phyloP scores from a whole-genome alignment of 345 rosid species.

The Anacardium occidentale region DNA sequence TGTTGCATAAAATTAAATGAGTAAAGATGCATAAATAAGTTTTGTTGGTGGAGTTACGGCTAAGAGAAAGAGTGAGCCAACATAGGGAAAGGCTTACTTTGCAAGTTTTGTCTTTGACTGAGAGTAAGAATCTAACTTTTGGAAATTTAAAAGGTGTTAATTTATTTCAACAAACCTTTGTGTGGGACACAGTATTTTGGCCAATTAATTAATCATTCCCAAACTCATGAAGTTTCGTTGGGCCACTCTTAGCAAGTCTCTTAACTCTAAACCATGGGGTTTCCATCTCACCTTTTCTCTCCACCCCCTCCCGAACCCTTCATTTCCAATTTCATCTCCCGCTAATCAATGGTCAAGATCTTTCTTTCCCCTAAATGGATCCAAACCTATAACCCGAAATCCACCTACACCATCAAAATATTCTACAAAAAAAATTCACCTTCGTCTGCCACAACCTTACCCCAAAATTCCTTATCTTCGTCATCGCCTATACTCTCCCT shows the following conservation, averaged over 20 bases:
- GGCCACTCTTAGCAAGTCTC: neutral
- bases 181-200: too few species aligned
- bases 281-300: slow-evolving; percentile 1
- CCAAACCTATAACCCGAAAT: slow-evolving; percentile 12
- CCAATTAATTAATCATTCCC: too few species aligned
- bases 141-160: too few species aligned
- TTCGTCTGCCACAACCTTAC: slow-evolving; percentile 50
- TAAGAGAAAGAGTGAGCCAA: too few species aligned
- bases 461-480: slow-evolving; percentile 66
- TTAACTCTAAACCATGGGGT: neutral
- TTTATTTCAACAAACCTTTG: too few species aligned
- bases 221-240: too few species aligned
- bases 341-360: neutral
- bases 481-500: slow-evolving; percentile 75
- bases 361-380: slow-evolving; percentile 14
- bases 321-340: slow-evolving; percentile 5
- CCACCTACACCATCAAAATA: slow-evolving; percentile 26
- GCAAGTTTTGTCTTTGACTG: too few species aligned
- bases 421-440: slow-evolving; percentile 33
- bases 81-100: too few species aligned
- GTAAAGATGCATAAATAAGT: too few species aligned
- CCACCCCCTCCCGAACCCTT: neutral
- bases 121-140: too few species aligned
- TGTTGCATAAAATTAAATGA: too few species aligned
- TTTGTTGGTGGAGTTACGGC: too few species aligned